Evolutionary conservation across 148 eudicot genomes (phyloP).

Genomic region (Silene conica): DNA sequence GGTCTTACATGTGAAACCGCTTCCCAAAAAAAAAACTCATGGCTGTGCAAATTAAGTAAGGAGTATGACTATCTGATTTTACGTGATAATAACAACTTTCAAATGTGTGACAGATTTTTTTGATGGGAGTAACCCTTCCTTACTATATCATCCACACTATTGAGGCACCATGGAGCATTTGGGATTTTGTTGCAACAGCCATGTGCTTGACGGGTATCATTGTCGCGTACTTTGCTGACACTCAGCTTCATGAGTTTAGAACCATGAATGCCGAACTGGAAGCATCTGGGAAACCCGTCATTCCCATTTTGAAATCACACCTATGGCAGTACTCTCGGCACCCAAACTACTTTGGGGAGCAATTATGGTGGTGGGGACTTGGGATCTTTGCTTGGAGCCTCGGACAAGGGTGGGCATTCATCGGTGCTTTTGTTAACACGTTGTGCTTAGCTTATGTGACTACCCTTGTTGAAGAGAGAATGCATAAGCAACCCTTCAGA

Average conservation of each 20-base stretch:
- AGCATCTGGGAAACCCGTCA: constrained; percentile 39
- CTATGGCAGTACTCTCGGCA: constrained; percentile 84
- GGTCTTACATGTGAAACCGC: no score
- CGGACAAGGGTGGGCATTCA: constrained; percentile 49
- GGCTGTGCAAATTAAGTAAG: neutral
- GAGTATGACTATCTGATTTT: no score
- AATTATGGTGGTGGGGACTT: constrained; percentile 98
- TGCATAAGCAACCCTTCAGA: constrained; percentile 58
- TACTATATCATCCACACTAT: constrained; percentile 60
- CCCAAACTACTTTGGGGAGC: constrained; percentile 94
- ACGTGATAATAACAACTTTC: neutral
- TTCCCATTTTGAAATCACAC: constrained; percentile 61
- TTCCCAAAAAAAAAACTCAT: neutral
- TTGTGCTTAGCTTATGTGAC: constrained; percentile 83
- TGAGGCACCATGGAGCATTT: constrained; percentile 44
- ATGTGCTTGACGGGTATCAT: constrained; percentile 53
- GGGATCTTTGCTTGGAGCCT: constrained; percentile 64
- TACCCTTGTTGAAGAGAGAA: constrained; percentile 70
- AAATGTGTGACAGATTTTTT: constrained; percentile 50
- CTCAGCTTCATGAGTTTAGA: constrained; percentile 61
- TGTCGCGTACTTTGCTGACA: constrained; percentile 69
- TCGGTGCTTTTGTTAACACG: constrained; percentile 64
- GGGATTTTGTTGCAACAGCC: constrained; percentile 50
- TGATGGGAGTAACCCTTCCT: constrained; percentile 69
- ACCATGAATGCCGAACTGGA: constrained; percentile 44